Conservation (phyloP, 176 grass and related monocot genomes). For the Zizania latifolia region DNA sequence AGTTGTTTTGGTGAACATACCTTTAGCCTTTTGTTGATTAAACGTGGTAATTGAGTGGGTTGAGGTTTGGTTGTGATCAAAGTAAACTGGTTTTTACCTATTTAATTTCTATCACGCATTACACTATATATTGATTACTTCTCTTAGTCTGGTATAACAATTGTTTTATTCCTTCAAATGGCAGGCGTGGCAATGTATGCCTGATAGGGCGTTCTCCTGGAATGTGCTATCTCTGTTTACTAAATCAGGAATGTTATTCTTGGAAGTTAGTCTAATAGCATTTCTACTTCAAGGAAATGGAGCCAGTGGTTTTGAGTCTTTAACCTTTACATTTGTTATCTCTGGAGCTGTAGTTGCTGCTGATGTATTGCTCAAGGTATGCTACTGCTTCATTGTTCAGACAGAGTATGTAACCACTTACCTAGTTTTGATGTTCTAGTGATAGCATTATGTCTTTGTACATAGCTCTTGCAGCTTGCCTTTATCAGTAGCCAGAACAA, state of each 20-base stretch:
- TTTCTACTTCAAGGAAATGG: conserved; percentile 99
- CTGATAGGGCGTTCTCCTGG: conserved; percentile 76
- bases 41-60: not conserved
- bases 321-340: conserved; percentile 78
- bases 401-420: too few relatives aligned
- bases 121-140: not conserved
- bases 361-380: conserved; percentile 92
- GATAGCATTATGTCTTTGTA: not conserved
- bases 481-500: too few relatives aligned
- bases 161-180: not conserved
- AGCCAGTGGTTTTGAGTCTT: conserved; percentile 70
- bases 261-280: conserved; percentile 88
- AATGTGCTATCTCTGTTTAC: conserved; percentile 82
- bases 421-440: not conserved
- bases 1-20: not conserved
- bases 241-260: conserved; percentile 81
- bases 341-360: conserved; percentile 85
- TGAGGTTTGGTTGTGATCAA: not conserved
- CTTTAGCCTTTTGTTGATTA: not conserved
- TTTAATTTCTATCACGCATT: conserved; percentile 4
- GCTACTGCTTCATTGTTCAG: too few relatives aligned
- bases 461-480: too few relatives aligned
- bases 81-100: not conserved
- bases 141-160: conserved; percentile 10
- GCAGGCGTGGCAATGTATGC: conserved; percentile 82